Conservation (phyloP, 257 asterid genomes). For the Fraxinus pennsylvanica region DNA sequence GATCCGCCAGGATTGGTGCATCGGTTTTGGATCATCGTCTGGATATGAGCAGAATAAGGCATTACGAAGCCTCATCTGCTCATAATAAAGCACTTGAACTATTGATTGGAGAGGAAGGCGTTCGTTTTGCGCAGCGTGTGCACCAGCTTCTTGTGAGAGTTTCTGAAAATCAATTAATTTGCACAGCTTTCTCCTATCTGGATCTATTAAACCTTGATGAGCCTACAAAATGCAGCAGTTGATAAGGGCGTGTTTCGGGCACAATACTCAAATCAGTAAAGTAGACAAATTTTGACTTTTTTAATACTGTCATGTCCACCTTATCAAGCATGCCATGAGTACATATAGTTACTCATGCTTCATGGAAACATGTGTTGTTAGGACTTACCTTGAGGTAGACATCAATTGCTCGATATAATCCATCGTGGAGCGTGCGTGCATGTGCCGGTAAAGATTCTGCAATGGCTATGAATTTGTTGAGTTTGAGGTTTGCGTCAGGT, state of each 20-base stretch:
- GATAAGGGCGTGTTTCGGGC: background rate
- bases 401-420: constrained; percentile 87
- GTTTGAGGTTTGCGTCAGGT: constrained; percentile 85
- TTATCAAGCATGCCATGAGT: background rate
- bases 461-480: constrained; percentile 67
- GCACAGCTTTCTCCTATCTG: constrained; percentile 75
- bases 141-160: constrained; percentile 86
- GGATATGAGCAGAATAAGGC: constrained; percentile 68
- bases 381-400: constrained; percentile 81
- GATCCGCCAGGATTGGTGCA: constrained; percentile 83
- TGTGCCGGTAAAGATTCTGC: constrained; percentile 82
- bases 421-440: constrained; percentile 75
- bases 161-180: constrained; percentile 86
- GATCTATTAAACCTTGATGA: constrained; percentile 72
- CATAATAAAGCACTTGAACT: constrained; percentile 89
- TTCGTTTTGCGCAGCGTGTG: constrained; percentile 96
- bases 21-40: constrained; percentile 82
- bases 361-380: background rate
- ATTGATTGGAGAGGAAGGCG: constrained; percentile 93
- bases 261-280: background rate
- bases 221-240: constrained; percentile 50
- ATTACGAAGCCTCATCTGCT: constrained; percentile 78
- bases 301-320: background rate
- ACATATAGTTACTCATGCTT: background rate
- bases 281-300: too few species aligned